Evolutionary conservation across 2,329 filamentous ascomycete genomes (phyloP).

Genomic region (Colletotrichum chrysophilum): DNA sequence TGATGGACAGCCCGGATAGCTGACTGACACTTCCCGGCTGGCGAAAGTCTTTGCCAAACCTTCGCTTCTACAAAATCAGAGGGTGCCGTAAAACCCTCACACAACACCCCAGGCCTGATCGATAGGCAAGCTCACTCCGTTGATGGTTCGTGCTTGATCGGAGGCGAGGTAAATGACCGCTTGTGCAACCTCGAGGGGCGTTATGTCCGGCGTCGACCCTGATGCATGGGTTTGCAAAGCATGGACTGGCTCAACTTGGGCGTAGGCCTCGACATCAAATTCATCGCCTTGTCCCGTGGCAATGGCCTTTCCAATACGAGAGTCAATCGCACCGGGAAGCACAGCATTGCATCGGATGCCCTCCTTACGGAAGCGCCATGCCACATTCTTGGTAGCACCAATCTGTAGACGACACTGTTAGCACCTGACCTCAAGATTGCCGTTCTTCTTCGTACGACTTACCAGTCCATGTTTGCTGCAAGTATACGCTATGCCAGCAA

Average conservation of each 20-base stretch:
- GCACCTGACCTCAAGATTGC: neutral
- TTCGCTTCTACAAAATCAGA: too few species aligned
- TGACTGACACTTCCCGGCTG: neutral
- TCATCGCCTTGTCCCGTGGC: conserved; percentile 16
- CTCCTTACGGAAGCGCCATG: conserved; percentile 48
- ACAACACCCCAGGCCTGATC: conserved; percentile 40
- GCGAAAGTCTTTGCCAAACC: neutral
- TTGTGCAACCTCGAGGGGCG: conserved; percentile 36
- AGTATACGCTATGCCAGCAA: conserved; percentile 49
- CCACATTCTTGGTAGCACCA: conserved; percentile 51
- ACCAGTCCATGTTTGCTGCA: conserved; percentile 48
- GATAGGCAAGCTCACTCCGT: conserved; percentile 38
- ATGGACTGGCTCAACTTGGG: conserved; percentile 30
- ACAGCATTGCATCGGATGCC: conserved; percentile 34
- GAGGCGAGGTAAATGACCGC: conserved; percentile 40
- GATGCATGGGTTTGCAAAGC: conserved; percentile 31
- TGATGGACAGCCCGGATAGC: neutral
- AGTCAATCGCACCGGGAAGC: conserved; percentile 38
- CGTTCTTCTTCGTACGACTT: conserved; percentile 19
- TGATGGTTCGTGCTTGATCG: conserved; percentile 39
- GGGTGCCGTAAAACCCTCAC: conserved; percentile 9
- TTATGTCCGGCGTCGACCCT: conserved; percentile 26
- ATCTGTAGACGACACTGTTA: conserved; percentile 27
- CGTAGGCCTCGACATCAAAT: conserved; percentile 30
- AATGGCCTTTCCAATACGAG: conserved; percentile 31